phyloP scores from a whole-genome alignment of 768 basidiomycete species.

The Suillus subaureus region DNA sequence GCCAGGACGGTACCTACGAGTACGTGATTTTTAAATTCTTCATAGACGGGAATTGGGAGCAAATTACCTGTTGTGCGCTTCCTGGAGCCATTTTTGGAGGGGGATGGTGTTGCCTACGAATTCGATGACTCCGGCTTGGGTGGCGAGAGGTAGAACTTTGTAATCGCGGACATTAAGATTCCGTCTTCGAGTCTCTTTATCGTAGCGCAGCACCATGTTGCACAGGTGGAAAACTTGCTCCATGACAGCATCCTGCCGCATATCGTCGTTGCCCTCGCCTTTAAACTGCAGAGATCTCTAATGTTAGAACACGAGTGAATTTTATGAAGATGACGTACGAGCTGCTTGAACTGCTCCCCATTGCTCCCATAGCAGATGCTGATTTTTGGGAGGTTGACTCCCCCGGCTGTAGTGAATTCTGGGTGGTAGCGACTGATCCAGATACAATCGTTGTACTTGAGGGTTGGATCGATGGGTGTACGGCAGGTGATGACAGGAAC shows the following conservation, averaged over 20 bases:
- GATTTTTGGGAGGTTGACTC: constrained; percentile 84
- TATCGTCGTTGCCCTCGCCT: constrained; percentile 85
- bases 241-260: constrained; percentile 98
- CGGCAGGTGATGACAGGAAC: constrained; percentile 87
- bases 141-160: constrained; percentile 83
- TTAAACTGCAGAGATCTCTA: constrained; percentile 68
- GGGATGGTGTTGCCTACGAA: constrained; percentile 83
- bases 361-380: constrained; percentile 66
- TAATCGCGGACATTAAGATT: constrained; percentile 79
- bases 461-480: constrained; percentile 67
- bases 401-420: constrained; percentile 69
- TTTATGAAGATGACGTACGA: constrained; percentile 53
- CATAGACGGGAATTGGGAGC: constrained; percentile 19
- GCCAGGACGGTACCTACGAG: constrained; percentile 62
- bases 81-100: constrained; percentile 60
- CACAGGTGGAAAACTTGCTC: constrained; percentile 95
- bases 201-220: constrained; percentile 71
- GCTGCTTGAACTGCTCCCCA: constrained; percentile 69
- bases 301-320: neutral
- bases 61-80: constrained; percentile 61
- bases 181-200: constrained; percentile 77
- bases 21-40: constrained; percentile 7
- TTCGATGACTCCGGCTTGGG: constrained; percentile 84
- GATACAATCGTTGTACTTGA: constrained; percentile 69
- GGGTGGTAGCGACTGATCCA: constrained; percentile 66